phyloP scores from a whole-genome alignment of 768 basidiomycete species.

The Suillus cothurnatus region DNA sequence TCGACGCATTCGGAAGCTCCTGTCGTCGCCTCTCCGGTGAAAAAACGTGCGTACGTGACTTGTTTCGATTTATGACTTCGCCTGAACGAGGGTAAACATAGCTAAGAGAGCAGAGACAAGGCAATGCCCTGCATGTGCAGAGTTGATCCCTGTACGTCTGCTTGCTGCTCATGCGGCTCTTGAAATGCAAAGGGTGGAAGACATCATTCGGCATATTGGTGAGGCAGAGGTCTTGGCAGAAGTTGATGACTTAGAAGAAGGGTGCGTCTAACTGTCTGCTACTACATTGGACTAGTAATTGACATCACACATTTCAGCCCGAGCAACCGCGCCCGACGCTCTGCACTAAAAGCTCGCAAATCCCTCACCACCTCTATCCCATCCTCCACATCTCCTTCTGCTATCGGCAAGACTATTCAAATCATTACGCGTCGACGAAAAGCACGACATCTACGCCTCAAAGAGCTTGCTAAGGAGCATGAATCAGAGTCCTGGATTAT shows the following conservation, averaged over 20 bases:
- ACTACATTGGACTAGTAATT: conserved; percentile 33
- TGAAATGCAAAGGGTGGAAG: conserved; percentile 69
- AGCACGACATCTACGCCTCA: conserved; percentile 64
- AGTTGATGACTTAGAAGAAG: conserved; percentile 52
- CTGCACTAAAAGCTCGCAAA: conserved; percentile 47
- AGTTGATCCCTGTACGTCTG: conserved; percentile 73
- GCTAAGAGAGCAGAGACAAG: conserved; percentile 76
- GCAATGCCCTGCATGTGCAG: conserved; percentile 73
- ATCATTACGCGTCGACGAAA: conserved; percentile 71
- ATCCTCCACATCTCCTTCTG: conserved; percentile 30
- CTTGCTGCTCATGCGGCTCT: conserved; percentile 63
- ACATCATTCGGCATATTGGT: conserved; percentile 65
- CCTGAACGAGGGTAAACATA: conserved; percentile 26
- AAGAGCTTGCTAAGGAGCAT: conserved; percentile 65
- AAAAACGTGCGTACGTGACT: conserved; percentile 47
- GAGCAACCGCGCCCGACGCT: conserved; percentile 36
- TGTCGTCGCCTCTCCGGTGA: conserved; percentile 35
- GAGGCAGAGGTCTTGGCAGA: conserved; percentile 56
- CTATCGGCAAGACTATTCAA: conserved; percentile 57
- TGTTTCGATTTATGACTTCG: background rate
- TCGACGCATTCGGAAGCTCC: conserved; percentile 31
- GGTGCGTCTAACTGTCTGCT: conserved; percentile 40
- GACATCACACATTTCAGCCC: conserved; percentile 34
- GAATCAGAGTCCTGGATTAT: conserved; percentile 42
- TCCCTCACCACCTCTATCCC: conserved; percentile 31